Evolutionary conservation across 2,329 filamentous ascomycete genomes (phyloP), one percentile per base, ranked within the genome.

Genomic region (Fusarium sp.): DNA sequence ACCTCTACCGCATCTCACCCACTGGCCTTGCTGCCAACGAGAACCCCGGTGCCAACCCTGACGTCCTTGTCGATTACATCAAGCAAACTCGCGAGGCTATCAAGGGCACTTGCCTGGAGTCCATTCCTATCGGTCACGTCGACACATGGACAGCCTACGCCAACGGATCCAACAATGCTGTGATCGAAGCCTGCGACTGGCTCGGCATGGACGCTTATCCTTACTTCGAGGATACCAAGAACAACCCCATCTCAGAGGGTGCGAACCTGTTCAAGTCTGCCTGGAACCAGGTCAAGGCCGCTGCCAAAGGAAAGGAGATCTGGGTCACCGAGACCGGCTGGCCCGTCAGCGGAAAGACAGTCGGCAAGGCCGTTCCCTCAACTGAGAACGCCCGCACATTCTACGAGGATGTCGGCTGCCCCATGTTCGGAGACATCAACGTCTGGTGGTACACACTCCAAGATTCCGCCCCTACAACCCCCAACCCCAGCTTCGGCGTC

Each of bases 321-420:
- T 96, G 92, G 92, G 86, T 96, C 65, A 96, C 93, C 26, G 93
- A 97, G 85, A 96, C 93, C 17, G 94, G 94, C 68, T 96, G 92
- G 88, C 93, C 94, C 47, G 88, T 94, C 52, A 88, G 84, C 72
- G 94, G 93, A 56, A 80, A 86, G 67, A 84, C 81, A 2, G 80
- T 85, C 64, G 89, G 88, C 70, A 76, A 86, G 47, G 92, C 88
- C 39, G 84, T 90, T 11, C 83, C 94, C 7, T 89, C 83, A 34
- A 65, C 81, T 30, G 81, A 84, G 52, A 94, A 95, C 75, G 92
- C 94, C 42, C 84, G 92, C 82, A 85, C 79, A n/a, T 97, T 88
- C 85, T 97, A 92, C 91, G 84, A 92, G 71, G 82, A 90, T 44
- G 91, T 95, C 51, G 91, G 89, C 51, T 97, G 93, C 84, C 82